These are phyloP conservation scores for Trametes maxima DNA, from an alignment of 768 basidiomycete genomes.

Conservation along the genomic window DNA sequence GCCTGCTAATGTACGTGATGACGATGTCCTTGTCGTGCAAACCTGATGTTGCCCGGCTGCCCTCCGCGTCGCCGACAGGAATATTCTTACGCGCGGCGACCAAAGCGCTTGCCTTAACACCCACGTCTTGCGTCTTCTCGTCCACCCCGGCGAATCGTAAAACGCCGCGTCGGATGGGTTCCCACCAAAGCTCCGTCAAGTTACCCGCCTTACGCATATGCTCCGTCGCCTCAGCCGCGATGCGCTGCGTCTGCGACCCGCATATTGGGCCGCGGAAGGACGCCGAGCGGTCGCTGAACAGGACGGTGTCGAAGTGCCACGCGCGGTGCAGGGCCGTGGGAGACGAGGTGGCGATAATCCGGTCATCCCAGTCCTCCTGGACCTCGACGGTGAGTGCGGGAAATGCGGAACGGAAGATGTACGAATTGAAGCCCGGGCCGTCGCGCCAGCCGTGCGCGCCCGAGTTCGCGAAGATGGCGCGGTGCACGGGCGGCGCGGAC, in stretches of 20 bases:
- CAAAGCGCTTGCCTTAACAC: slow-evolving; percentile 22
- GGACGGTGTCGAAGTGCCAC: slow-evolving; percentile 70
- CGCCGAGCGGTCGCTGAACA: slow-evolving; percentile 77
- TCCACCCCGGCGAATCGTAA: slow-evolving; percentile 66
- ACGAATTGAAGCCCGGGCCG: slow-evolving; percentile 72
- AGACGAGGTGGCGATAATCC: slow-evolving; percentile 39
- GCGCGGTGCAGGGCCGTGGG: slow-evolving; percentile 38
- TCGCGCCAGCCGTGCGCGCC: slow-evolving; percentile 72
- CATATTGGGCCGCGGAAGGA: slow-evolving; percentile 68
- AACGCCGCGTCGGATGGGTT: slow-evolving; percentile 65
- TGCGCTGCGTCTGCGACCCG: slow-evolving; percentile 67
- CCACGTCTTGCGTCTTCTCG: slow-evolving; percentile 35
- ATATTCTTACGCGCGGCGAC: slow-evolving; percentile 6
- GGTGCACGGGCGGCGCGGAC: slow-evolving; percentile 58
- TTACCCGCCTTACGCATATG: slow-evolving; percentile 43
- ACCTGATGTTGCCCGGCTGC: slow-evolving; percentile 27
- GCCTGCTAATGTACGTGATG: slow-evolving; percentile 75
- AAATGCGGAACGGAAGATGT: slow-evolving; percentile 73
- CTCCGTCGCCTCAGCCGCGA: slow-evolving; percentile 68
- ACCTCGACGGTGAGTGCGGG: slow-evolving; percentile 72
- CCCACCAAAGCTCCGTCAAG: slow-evolving; percentile 70
- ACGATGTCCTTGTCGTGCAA: slow-evolving; percentile 46
- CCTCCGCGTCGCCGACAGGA: slow-evolving; percentile 12
- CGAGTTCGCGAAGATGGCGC: slow-evolving; percentile 72
- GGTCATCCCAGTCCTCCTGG: slow-evolving; percentile 71